Evolutionary conservation across 1,284 basidiomycete species (phyloP), one percentile per base, ranked within the genome.

Genomic region (Ceratobasidium theobromae): DNA sequence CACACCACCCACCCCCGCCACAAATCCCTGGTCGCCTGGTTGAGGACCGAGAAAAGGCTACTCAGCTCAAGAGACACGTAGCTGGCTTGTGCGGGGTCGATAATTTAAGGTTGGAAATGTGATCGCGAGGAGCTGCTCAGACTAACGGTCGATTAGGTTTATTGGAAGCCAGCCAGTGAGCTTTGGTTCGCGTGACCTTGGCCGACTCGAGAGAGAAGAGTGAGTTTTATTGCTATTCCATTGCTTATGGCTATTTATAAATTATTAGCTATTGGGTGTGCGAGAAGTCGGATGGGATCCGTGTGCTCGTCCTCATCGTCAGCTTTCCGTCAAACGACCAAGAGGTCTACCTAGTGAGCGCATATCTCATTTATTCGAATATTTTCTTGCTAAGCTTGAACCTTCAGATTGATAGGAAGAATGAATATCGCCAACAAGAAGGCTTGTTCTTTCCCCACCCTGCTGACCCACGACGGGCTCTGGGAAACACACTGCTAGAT

Each of bases 251-350:
- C 60, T 57, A 46, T 30, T 35, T 60, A 38, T 57, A 60, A 11
- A 66, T 23, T 14, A 14, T 40, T 72, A 97, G 94, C 76, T 99
- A 91, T 76, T 99, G 96, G 96, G 96, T 99, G 30, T 98, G 95
- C 78, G 97, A 99, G 79, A 99, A 99, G 80, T 97, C 95, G n/a
- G 97, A 99, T 74, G 97, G 97, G 1, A 79, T 98, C 60, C 86
- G 97, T 45, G 93, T 99, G 32, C 81, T 99, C 46, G 84, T 98
- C 52, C 81, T 97, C 68, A 83, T 99, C 54, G 83, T 88, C 43
- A 89, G 93, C 21, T 84, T 93, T 69, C 77, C 80, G 58, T 79
- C 82, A 23, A 80, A 81, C 40, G 82, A 80, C 28, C 95, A 98
- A 76, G 82, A 83, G 52, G 86, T 92, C 2, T 97, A 87, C 77